Base-by-base conservation (phyloP, 768 basidiomycete genomes). In the Lentinula edodes region DNA sequence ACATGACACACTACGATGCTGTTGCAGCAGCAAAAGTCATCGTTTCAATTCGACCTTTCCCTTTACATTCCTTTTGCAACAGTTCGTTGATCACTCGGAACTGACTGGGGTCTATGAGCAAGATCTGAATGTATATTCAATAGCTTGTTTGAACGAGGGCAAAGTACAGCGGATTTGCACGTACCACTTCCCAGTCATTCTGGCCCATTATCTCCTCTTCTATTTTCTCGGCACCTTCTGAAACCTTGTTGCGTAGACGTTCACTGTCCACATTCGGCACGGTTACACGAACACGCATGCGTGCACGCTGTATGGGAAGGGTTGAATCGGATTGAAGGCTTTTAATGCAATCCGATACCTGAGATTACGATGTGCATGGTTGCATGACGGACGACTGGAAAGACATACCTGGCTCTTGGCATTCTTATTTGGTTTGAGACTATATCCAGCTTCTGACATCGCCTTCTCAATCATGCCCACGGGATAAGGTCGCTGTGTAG, bases 401-500 rank as follows among this genome's bases (percentile, higher is more conserved):
- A 62, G 15, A 36, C 59, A 78, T 16, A 91, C 93, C 84, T 99
- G 97, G 55, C 89, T 91, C 76, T 99, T 99, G 5, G 95, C 95
- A 20, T 83, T 89, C 78, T 98, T 98, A 65, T 88, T 87, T 50
- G 82, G 82, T 67, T 91, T 90, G 32, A 96, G 89, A 66, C 93
- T 96, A 74, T 90, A 95, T 1, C 95, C 95, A 8, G 92, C 89
- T 71, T 98, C 95, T 8, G 85, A 76, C 96, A 99, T 96, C 0
- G 95, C 95, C 74, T 97, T 98, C 71, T 99, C 97, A 64, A 99
- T 93, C 80, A 98, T 93, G 16, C 92, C 89, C 36, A 96, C 93
- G 5, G 94, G 89, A 71, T 98, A 95, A 5, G 95, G 94, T 9
- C 86, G 78, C 70, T 93, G 89, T 1, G 94, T 96, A 4, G 81